Conservation (phyloP, 2,329 filamentous ascomycete species). For the Plenodomus lindquistii region DNA sequence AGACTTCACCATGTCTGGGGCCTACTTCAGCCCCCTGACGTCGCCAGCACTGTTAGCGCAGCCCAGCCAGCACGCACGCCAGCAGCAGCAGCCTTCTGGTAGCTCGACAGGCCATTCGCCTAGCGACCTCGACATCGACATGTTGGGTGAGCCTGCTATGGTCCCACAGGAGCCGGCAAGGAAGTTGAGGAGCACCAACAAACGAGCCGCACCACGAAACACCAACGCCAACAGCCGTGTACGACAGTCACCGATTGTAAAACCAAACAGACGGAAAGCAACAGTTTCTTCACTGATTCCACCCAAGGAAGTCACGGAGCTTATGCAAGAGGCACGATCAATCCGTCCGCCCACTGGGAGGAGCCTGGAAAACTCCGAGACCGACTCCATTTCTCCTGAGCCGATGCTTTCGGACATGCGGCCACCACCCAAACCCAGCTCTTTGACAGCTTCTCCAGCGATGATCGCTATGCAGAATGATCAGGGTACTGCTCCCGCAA, state of each 20-base stretch:
- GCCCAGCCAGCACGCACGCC: conserved; percentile 44
- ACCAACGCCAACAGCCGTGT: conserved; percentile 53
- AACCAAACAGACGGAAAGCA: conserved; percentile 59
- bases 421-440: conserved; percentile 66
- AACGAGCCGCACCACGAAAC: conserved; percentile 55
- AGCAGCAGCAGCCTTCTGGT: conserved; percentile 53
- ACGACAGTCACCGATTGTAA: conserved; percentile 73
- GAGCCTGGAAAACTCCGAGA: conserved; percentile 48
- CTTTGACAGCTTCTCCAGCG: conserved; percentile 69
- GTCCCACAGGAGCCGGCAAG: conserved; percentile 50
- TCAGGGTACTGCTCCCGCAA: conserved; percentile 57
- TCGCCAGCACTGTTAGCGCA: conserved; percentile 80
- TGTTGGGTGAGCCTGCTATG: conserved; percentile 44
- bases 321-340: conserved; percentile 44
- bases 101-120: conserved; percentile 56
- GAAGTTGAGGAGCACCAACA: conserved; percentile 46
- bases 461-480: conserved; percentile 55
- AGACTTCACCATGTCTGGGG: conserved; percentile 65
- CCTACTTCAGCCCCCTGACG: conserved; percentile 82
- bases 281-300: conserved; percentile 50
- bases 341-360: conserved; percentile 25
- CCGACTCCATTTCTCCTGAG: conserved; percentile 56
- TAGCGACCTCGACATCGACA: conserved; percentile 51
- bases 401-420: conserved; percentile 56
- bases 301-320: conserved; percentile 50